phyloP scores from a whole-genome alignment of 2,329 filamentous ascomycete species.

The Phaeomoniella chlamydospora region DNA sequence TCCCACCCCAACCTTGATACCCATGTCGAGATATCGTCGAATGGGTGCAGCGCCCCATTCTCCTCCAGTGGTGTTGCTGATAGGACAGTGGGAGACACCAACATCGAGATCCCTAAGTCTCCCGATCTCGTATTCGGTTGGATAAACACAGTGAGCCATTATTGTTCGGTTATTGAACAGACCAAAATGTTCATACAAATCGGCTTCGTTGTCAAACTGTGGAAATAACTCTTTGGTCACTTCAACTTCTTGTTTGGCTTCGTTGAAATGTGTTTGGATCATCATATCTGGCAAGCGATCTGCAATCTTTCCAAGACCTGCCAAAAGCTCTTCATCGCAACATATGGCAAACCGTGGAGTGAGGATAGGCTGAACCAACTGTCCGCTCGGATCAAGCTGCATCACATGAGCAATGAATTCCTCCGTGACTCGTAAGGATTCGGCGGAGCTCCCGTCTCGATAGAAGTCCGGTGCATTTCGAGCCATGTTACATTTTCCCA shows the following conservation, averaged over 20 bases:
- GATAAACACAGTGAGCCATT: conserved; percentile 48
- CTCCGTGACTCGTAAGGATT: conserved; percentile 9
- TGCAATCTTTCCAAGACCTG: conserved; percentile 38
- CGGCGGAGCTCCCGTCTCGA: conserved; percentile 11
- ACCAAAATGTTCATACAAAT: conserved; percentile 41
- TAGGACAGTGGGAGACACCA: conserved; percentile 45
- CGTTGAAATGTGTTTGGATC: conserved; percentile 51
- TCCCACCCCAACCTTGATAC: conserved; percentile 46
- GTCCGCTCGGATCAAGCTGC: conserved; percentile 24
- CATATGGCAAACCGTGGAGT: conserved; percentile 45
- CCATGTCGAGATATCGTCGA: conserved; percentile 35
- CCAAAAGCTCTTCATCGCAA: conserved; percentile 36
- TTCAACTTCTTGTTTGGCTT: conserved; percentile 42
- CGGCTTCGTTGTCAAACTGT: conserved; percentile 37
- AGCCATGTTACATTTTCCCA: conserved; percentile 51
- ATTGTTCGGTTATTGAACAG: conserved; percentile 39
- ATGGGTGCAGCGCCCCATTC: conserved; percentile 46
- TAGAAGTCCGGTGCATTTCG: conserved; percentile 25
- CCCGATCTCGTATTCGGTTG: conserved; percentile 38
- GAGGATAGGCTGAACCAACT: conserved; percentile 31
- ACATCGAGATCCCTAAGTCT: conserved; percentile 29
- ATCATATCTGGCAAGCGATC: conserved; percentile 28
- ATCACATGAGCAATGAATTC: conserved; percentile 23
- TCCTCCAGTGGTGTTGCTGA: conserved; percentile 45
- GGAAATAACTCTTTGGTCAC: conserved; percentile 39